phyloP scores from a whole-genome alignment of 805 yeast genomes.

The Zygotorulaspora danielsina region DNA sequence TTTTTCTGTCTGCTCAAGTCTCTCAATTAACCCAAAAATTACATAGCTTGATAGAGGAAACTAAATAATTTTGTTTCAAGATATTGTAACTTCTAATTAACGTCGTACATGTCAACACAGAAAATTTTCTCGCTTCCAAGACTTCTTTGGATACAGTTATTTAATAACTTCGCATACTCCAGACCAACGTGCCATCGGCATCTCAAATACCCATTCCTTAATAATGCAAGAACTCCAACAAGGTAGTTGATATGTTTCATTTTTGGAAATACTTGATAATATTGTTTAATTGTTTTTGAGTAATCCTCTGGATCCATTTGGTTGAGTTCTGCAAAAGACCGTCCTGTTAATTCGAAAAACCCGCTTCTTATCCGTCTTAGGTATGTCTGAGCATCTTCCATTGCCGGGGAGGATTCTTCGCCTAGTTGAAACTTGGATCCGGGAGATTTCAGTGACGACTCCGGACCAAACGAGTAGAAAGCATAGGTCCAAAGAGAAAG shows the following conservation, averaged over 20 bases:
- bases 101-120: slow-evolving; percentile 46
- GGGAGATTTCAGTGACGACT: slow-evolving; percentile 17
- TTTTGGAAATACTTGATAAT: slow-evolving; percentile 6
- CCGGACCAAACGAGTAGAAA: slow-evolving; percentile 43
- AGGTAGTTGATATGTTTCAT: slow-evolving; percentile 20
- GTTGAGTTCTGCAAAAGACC: slow-evolving; percentile 4
- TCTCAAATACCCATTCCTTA: slow-evolving; percentile 37
- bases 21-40: no score
- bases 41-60: no score
- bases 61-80: no score
- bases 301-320: slow-evolving; percentile 3
- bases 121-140: slow-evolving; percentile 42
- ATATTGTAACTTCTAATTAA: no score
- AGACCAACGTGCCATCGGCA: slow-evolving; percentile 51
- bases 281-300: slow-evolving; percentile 34
- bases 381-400: slow-evolving; percentile 21
- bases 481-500: slow-evolving; percentile 47
- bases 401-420: slow-evolving; percentile 9
- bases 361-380: slow-evolving; percentile 20
- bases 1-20: no score
- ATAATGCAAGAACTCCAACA: slow-evolving; percentile 48
- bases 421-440: slow-evolving; percentile 1
- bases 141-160: slow-evolving; percentile 49
- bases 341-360: slow-evolving; percentile 4
- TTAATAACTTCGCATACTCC: slow-evolving; percentile 48